Evolutionary conservation across 768 basidiomycete species (phyloP).

Genomic region (Peribolospora kevripleyi): DNA sequence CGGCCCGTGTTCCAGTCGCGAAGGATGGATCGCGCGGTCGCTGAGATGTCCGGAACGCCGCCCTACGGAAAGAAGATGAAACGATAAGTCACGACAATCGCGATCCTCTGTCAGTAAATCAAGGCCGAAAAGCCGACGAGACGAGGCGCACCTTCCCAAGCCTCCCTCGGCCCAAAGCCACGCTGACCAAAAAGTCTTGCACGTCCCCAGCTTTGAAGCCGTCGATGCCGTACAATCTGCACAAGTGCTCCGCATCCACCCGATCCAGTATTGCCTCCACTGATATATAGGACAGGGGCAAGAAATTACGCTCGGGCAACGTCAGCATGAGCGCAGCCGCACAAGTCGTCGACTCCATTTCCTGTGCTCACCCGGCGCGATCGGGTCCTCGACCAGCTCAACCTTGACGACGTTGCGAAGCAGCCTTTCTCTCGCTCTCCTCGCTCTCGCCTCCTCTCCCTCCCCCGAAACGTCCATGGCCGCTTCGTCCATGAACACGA

Average conservation of each 20-base stretch:
- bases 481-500: constrained; percentile 71
- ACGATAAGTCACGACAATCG: too few relatives aligned
- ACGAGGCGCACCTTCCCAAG: constrained; percentile 41
- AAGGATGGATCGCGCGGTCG: constrained; percentile 56
- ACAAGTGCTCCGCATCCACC: constrained; percentile 43
- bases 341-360: too few relatives aligned
- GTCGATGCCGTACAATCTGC: constrained; percentile 66
- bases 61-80: constrained; percentile 28
- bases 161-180: constrained; percentile 57
- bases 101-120: not conserved
- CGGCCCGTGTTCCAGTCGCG: constrained; percentile 79
- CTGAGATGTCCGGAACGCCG: constrained; percentile 65
- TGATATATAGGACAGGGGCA: constrained; percentile 14
- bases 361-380: constrained; percentile 47
- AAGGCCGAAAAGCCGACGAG: not conserved
- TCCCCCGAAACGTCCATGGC: constrained; percentile 10
- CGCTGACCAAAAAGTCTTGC: constrained; percentile 68
- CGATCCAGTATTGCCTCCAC: constrained; percentile 68
- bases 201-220: constrained; percentile 33
- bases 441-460: constrained; percentile 17
- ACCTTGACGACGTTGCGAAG: constrained; percentile 73
- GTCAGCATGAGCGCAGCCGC: not conserved
- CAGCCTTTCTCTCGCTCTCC: constrained; percentile 29
- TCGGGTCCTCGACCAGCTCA: constrained; percentile 73
- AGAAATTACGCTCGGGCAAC: not conserved